These are phyloP conservation scores for Crotalaria pallida DNA, from an alignment of 306 rosid genomes.

Conservation along the genomic window DNA sequence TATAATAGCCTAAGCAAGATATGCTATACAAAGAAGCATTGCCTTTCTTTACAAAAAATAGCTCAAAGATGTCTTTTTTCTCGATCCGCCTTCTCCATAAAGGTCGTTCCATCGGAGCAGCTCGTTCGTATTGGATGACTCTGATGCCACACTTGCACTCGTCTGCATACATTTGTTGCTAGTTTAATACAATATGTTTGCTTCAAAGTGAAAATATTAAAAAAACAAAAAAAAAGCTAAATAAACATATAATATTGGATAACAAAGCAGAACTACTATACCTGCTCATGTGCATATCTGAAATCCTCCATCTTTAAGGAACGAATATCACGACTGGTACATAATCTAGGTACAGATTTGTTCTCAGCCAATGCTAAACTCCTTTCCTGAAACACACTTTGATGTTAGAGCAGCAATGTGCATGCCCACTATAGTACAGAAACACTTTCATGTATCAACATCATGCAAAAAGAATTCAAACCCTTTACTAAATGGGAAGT, in stretches of 20 bases:
- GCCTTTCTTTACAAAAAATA: slow-evolving; percentile 69
- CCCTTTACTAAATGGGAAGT: no score
- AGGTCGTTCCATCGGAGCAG: slow-evolving; percentile 90
- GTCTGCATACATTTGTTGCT: slow-evolving; percentile 35
- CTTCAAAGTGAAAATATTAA: no score
- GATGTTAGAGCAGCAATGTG: not conserved
- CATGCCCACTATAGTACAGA: not conserved
- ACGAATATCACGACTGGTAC: slow-evolving; percentile 68
- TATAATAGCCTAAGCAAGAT: slow-evolving; percentile 19
- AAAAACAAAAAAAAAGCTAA: no score
- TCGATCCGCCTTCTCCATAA: slow-evolving; percentile 94
- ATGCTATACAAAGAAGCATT: slow-evolving; percentile 45
- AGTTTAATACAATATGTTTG: no score
- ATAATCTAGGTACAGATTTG: slow-evolving; percentile 56
- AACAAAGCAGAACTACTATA: slow-evolving; percentile 8
- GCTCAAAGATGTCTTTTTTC: slow-evolving; percentile 73
- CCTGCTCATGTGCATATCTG: slow-evolving; percentile 87
- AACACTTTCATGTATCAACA: not conserved
- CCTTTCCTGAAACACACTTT: slow-evolving; percentile 56
- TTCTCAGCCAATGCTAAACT: slow-evolving; percentile 53
- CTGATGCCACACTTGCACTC: slow-evolving; percentile 90
- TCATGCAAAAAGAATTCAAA: not conserved
- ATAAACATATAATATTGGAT: no score
- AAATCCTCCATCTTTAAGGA: slow-evolving; percentile 80
- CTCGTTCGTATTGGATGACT: slow-evolving; percentile 78